Conservation (phyloP, 192 early-diverging fungal species). For the Borealophlyctis nickersoniae region DNA sequence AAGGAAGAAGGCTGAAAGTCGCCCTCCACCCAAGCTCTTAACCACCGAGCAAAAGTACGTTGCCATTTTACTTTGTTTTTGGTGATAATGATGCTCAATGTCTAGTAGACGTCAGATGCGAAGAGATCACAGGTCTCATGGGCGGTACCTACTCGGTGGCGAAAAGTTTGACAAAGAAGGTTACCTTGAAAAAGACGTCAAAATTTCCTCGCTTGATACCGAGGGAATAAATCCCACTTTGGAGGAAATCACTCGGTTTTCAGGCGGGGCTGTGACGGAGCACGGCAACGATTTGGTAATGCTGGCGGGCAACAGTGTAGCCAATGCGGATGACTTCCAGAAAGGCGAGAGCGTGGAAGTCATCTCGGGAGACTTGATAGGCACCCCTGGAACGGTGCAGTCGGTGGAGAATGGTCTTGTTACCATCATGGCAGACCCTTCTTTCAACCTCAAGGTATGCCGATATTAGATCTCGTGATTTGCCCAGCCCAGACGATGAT, state of each 20-base stretch:
- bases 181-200: slow-evolving; percentile 80
- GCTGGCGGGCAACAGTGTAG: slow-evolving; percentile 21
- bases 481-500: no score
- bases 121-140: slow-evolving; percentile 17
- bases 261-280: slow-evolving; percentile 68
- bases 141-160: slow-evolving; percentile 28
- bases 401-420: slow-evolving; percentile 72
- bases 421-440: slow-evolving; percentile 59
- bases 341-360: slow-evolving; percentile 87
- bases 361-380: slow-evolving; percentile 76
- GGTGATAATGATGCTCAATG: no score
- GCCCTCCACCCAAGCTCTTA: slow-evolving; percentile 78
- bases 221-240: slow-evolving; percentile 81
- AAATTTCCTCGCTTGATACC: slow-evolving; percentile 35
- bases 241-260: slow-evolving; percentile 87
- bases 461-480: no score
- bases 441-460: slow-evolving; percentile 49
- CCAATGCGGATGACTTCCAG: slow-evolving; percentile 38
- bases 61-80: no score
- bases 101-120: no score
- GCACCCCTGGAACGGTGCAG: slow-evolving; percentile 71
- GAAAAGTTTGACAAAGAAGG: slow-evolving; percentile 60
- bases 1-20: slow-evolving; percentile 54
- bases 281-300: slow-evolving; percentile 32
- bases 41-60: slow-evolving; percentile 65